Evolutionary conservation across 2,329 filamentous ascomycete genomes (phyloP).

Genomic region (Botrytis tulipae): DNA sequence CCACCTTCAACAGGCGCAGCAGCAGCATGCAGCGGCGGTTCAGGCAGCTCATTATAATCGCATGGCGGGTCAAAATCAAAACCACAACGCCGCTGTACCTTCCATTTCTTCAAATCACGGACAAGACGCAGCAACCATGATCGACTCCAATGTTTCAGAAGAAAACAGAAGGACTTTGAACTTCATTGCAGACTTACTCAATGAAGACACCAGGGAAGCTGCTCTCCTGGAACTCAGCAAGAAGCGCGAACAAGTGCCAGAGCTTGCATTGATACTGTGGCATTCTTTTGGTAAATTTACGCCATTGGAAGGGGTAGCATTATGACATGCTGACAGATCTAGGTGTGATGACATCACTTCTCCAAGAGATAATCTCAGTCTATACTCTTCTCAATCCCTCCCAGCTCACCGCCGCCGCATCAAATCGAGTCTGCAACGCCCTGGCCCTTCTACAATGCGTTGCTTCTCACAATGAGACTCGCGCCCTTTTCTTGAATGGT

Average conservation of each 20-base stretch:
- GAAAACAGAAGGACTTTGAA: slow-evolving; percentile 90
- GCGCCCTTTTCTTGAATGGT: slow-evolving; percentile 92
- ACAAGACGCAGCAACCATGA: slow-evolving; percentile 56
- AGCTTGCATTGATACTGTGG: slow-evolving; percentile 94
- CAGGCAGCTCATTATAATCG: slow-evolving; percentile 64
- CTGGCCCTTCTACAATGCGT: slow-evolving; percentile 95
- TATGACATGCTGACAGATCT: slow-evolving; percentile 28
- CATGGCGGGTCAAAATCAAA: slow-evolving; percentile 54
- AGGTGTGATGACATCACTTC: slow-evolving; percentile 97
- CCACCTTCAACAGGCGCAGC: slow-evolving; percentile 43
- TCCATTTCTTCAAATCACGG: slow-evolving; percentile 46
- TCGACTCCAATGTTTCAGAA: slow-evolving; percentile 68
- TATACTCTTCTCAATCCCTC: slow-evolving; percentile 96
- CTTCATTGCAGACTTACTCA: slow-evolving; percentile 89
- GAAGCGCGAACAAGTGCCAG: slow-evolving; percentile 96
- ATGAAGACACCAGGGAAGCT: slow-evolving; percentile 81
- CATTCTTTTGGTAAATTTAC: slow-evolving; percentile 83
- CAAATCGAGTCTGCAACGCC: slow-evolving; percentile 96
- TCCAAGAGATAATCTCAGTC: slow-evolving; percentile 98
- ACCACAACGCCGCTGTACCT: slow-evolving; percentile 50
- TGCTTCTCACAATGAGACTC: slow-evolving; percentile 93
- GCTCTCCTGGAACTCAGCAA: slow-evolving; percentile 95
- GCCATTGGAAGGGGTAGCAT: background rate
- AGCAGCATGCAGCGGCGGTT: slow-evolving; percentile 39
- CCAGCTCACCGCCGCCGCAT: slow-evolving; percentile 94